Base-by-base conservation (phyloP, 1,139 yeast genomes). In the Geotrichum cucujoidarum region DNA sequence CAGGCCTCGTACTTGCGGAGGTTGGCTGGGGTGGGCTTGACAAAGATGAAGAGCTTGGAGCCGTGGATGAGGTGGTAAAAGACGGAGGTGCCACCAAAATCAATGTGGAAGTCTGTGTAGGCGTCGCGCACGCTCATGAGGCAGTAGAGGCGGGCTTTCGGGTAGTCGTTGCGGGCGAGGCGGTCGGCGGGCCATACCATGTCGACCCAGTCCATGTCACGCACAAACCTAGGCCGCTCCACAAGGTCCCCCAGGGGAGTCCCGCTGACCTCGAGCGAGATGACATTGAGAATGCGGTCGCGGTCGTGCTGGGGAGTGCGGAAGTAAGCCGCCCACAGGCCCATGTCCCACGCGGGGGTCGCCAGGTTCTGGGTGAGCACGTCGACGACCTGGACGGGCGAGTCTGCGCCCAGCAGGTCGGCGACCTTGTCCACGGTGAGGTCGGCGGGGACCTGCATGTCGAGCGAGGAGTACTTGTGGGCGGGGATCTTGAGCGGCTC, bases 31-130 rank as follows among this genome's bases (percentile, higher is more conserved):
- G 94, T 78, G 1, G 96, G 96, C 1, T 95, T 95, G 55, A 76
- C 80, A 74, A 89, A 76, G 43, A 88, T 65, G 59, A 89, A 89
- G 24, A 81, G 74, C 61, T 89, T 89, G 3, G 72, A 59, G 0
- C 97, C 97, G 8, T 74, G 69, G 18, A 90, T 68, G 2, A 89
- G 80, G 8, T 92, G 88, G 64, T 89, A 89, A 63, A 87, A 89
- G 4, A 89, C 97, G 0, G 92, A 84, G 0, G 96, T 86, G 0
- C 96, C 97, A 2, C 95, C 95, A 65, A 89, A 89, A 64, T 89
- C 97, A 40, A 89, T 73, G 62, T 89, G 97, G 65, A 88, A 89
- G 61, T 89, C 97, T 0, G 96, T 89, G 61, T 79, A 89, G 1
- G 94, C 81, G 50, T 82, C 80, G 37, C 73, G 70, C 0, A 87